A percentile compares a stretch with the other conserved stretches of the same genome.
Conservation (phyloP, 2,329 filamentous ascomycete genomes). For the Paraphaeosphaeria sporulosa region DNA sequence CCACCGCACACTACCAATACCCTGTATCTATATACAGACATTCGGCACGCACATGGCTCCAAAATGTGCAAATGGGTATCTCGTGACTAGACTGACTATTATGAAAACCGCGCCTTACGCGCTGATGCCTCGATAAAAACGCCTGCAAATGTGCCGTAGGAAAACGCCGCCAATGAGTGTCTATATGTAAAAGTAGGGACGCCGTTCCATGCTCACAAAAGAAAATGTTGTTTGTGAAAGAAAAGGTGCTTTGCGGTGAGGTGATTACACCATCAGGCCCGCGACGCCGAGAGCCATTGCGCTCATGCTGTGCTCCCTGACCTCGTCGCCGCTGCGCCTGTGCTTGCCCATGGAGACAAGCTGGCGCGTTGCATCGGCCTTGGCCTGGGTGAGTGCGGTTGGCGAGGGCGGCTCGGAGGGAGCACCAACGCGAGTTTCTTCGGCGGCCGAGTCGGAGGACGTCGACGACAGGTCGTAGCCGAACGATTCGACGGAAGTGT, state of each 20-base stretch:
- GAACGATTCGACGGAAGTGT: slow-evolving; percentile 41
- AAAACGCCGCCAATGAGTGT: background rate
- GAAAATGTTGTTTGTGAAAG: background rate
- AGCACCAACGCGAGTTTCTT: slow-evolving; percentile 30
- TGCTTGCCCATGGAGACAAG: slow-evolving; percentile 29
- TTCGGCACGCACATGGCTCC: no score
- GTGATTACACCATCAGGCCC: slow-evolving; percentile 31
- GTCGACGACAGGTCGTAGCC: slow-evolving; percentile 41
- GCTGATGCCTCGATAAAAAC: background rate
- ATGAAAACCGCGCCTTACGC: no score
- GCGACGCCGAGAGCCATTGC: slow-evolving; percentile 33
- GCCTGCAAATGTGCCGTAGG: background rate
- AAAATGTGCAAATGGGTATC: background rate
- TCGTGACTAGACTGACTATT: no score
- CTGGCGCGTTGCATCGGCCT: slow-evolving; percentile 33
- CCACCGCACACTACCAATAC: no score
- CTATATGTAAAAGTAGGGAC: slow-evolving; percentile 1
- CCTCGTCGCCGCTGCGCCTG: slow-evolving; percentile 29
- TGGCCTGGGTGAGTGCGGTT: slow-evolving; percentile 29
- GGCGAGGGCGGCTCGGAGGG: slow-evolving; percentile 38
- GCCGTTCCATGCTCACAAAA: slow-evolving; percentile 12
- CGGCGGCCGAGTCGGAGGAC: slow-evolving; percentile 30
- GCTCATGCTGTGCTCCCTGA: slow-evolving; percentile 27
- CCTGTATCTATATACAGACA: no score
- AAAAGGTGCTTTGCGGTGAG: background rate